Base-by-base conservation (phyloP, 1,284 basidiomycete species). In the Cryptococcus jaspeensis region DNA sequence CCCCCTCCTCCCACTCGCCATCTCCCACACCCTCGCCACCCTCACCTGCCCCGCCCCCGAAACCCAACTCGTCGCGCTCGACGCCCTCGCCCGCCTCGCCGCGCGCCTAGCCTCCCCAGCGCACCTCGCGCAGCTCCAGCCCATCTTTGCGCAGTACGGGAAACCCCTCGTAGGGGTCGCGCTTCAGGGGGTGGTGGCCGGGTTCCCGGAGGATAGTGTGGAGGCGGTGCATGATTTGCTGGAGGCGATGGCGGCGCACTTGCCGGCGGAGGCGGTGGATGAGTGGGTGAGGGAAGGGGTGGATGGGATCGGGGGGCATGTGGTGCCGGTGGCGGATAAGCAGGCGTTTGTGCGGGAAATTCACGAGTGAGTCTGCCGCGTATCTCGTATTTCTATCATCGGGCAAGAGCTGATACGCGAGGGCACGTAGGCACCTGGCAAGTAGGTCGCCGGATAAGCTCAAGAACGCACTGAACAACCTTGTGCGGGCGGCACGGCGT, bases 141-240 rank as follows among this genome's bases (percentile, higher is more conserved):
- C 80, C 2, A 83, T 87, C 9, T 79, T 96, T 44, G 82, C 84
- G 45, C 85, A 87, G 62, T 87, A 91, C 70, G 92, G 91, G 5
- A 82, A 84, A 55, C 83, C 85, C 61, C 81, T 97, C 22, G 76
- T 88, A n/a, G 82, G 82, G 8, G 83, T 86, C 60, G 72, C 95
- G 25, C 80, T 98, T 43, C 80, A 82, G 28, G 92, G 94, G 2
- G 80, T 97, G 16, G 85, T 92, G 3, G 85, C 86, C 32, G 86
- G 89, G 58, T 98, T 94, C 74, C 90, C 90, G 2, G 92, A 94
- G 66, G 94, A 98, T 60, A 83, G 86, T 1, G 82, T 87, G 28
- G 83, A 88, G 7, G 76, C 82, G 44, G 86, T 93, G 36, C 84
- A 92, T 44, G 85, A 86, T 2, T 85, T 96, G 61, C 83, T 97